Evolutionary conservation across 1,284 basidiomycete species (phyloP), one percentile per base, ranked within the genome.

Genomic region (Irpex sp.): DNA sequence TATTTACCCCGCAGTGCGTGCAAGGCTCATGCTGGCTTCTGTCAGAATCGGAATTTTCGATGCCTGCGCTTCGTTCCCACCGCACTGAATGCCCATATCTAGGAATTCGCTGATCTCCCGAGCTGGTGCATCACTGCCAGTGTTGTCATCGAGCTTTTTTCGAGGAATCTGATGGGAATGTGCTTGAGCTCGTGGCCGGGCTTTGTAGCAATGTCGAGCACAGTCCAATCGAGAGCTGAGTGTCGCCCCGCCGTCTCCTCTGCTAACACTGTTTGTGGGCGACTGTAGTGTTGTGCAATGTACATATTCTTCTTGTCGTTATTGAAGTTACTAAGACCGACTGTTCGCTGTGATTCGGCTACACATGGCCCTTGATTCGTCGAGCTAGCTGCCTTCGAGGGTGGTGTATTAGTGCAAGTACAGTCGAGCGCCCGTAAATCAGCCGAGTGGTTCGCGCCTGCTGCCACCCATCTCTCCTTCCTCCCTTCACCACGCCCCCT

Each of bases 141-240:
- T 56, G 34, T 61, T 61, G 60, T 61, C 60, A 61, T 61, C 60
- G 52, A 51, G 31, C 51, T 21, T 19, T 31, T 48, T 34, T 54
- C 31, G n/a, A 31, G 51, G 40, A 54, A 13, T 44, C 59, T 38
- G 48, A 61, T 40, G 54, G 40, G 26, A 36, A 57, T 31, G 15
- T 15, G 40, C 15, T 4, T 4, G 40, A 44, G 40, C 40, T 44
- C 40, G 40, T 44, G 40, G 8, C 40, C 40, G 49, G 21, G 49
- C 49, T 19, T 17, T 15, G 21, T 17, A 26, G 49, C 17, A 8
- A 19, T 52, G 49, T 26, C 44, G 44, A 48, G 13, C 44, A 13
- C 13, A 13, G 17, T 52, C 49, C 49, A 17, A 52, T 44, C 51
- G 40, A 56, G 7, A 15, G n/a, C 36, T 40, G 60, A 51, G 5